Base-by-base conservation (phyloP, 2,329 filamentous ascomycete species). In the Amauroascus verrucosus region DNA sequence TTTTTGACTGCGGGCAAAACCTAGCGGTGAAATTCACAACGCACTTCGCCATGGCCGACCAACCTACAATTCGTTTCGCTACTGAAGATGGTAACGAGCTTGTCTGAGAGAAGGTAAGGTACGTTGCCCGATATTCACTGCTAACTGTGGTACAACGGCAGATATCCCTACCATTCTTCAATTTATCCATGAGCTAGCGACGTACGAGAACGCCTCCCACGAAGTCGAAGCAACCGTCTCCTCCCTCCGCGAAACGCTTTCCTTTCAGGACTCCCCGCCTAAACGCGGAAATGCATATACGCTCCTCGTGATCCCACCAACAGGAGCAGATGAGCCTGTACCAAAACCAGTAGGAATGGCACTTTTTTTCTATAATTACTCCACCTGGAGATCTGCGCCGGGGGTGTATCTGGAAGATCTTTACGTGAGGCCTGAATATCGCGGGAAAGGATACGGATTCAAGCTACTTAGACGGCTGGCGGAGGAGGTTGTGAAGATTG, bases 321-420 rank as follows among this genome's bases (percentile, higher is more conserved):
- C 77, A 20, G 70, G 75, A 9, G 68, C 72, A 5, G 69, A 73
- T 9, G 65, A 71, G 37, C 67, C 59, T 56, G 57, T 63, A 54
- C 60, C 68, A 30, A 45, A 57, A 54, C 64, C 80, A 68, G 86
- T 81, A 0, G 88, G 85, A 46, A 88, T 96, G 79, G 89, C 89
- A 1, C 72, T 96, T 38, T 96, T 89, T 73, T 97, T 95, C 69
- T 89, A 91, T 76, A 97, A 91, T 72, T 97, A 95, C 72, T 88
- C 84, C 64, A 96, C 91, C 0, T 97, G 93, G 93, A 81, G 86
- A 7, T 81, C 86, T n/a, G 80, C 80, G 44, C 82, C 90, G 0
- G 91, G 91, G 2, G 86, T 98, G 64, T 95, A 94, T 69, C 82
- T 97, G 35, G 91, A 97, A 69, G 91, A 97, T 65, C 74, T 97